These are phyloP conservation scores for Phytophthora megakarya DNA, from an alignment of 352 stramenopile genomes.

Conservation along the genomic window DNA sequence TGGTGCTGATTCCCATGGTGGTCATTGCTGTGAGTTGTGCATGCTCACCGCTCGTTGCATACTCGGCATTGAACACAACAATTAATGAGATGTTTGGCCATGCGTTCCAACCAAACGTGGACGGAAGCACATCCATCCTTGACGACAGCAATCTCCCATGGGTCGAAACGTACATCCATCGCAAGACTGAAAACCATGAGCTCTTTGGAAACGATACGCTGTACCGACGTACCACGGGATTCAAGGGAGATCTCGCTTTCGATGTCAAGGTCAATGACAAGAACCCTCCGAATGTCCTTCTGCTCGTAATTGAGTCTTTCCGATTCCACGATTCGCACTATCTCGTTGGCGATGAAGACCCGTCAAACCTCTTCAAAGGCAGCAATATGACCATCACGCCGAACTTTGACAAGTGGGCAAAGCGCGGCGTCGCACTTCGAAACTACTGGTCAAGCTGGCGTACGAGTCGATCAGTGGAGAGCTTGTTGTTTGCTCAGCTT, in stretches of 20 bases:
- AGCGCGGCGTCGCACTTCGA: conserved; percentile 50
- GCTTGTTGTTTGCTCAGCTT: conserved; percentile 55
- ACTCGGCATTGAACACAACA: conserved; percentile 32
- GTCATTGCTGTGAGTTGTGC: conserved; percentile 13
- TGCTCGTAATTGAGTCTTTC: conserved; percentile 64
- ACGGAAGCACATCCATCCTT: neutral
- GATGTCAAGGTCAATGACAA: conserved; percentile 41
- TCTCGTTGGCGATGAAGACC: conserved; percentile 44
- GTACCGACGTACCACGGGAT: conserved; percentile 46
- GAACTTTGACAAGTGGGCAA: conserved; percentile 57
- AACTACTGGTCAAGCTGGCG: conserved; percentile 65
- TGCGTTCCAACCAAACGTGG: conserved; percentile 1
- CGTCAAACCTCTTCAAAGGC: conserved; percentile 17
- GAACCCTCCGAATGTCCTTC: conserved; percentile 53
- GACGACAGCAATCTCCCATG: conserved; percentile 6
- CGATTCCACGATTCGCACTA: conserved; percentile 61
- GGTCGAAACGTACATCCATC: conserved; percentile 33
- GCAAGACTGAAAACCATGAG: conserved; percentile 43
- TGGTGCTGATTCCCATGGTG: conserved; percentile 9
- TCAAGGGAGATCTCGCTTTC: conserved; percentile 50
- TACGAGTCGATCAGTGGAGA: conserved; percentile 61
- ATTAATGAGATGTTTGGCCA: conserved; percentile 35
- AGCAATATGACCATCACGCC: conserved; percentile 44
- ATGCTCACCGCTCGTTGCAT: conserved; percentile 29
- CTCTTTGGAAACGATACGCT: conserved; percentile 45